Evolutionary conservation across 1,284 basidiomycete genomes (phyloP).

Genomic region (Moesziomyces parantarcticus): DNA sequence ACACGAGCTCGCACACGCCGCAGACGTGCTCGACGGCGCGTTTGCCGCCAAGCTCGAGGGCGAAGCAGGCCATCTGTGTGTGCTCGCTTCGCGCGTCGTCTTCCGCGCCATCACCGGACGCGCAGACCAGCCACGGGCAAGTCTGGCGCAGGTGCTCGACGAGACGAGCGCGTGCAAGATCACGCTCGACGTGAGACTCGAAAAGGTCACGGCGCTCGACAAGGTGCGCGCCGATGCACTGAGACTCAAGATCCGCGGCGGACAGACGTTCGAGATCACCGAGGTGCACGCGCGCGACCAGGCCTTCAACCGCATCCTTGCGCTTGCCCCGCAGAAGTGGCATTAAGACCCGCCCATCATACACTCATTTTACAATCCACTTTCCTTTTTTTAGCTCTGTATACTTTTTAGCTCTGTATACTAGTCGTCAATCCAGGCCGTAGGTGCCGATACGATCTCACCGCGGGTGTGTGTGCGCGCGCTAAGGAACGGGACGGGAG

Average conservation of each 20-base stretch:
- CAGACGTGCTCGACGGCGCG: constrained; percentile 25
- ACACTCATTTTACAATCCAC: neutral
- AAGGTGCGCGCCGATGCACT: constrained; percentile 9
- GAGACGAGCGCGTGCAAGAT: constrained; percentile 16
- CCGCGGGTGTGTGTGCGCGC: too few species aligned
- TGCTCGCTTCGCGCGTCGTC: constrained; percentile 21
- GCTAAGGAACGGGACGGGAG: too few species aligned
- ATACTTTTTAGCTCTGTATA: neutral
- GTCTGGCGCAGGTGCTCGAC: neutral
- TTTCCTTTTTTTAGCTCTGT: neutral
- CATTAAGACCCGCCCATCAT: constrained; percentile 5
- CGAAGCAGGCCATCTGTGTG: constrained; percentile 19
- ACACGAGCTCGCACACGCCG: constrained; percentile 22
- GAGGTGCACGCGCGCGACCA: constrained; percentile 19
- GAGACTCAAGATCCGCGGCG: constrained; percentile 28
- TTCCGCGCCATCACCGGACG: constrained; percentile 19
- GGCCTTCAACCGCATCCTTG: constrained; percentile 36
- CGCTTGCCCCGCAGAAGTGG: constrained; percentile 40
- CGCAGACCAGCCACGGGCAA: neutral
- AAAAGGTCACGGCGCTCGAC: constrained; percentile 22
- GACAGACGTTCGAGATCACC: constrained; percentile 11
- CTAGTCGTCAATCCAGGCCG: constrained; percentile 21
- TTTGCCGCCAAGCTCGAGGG: constrained; percentile 9
- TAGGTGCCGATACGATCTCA: neutral
- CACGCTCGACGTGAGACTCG: constrained; percentile 25